A percentile compares a stretch with the other conserved stretches of the same genome.
These are phyloP conservation scores for Heliophila coronopifolia DNA, from an alignment of 441 rosid species.

Conservation along the genomic window DNA sequence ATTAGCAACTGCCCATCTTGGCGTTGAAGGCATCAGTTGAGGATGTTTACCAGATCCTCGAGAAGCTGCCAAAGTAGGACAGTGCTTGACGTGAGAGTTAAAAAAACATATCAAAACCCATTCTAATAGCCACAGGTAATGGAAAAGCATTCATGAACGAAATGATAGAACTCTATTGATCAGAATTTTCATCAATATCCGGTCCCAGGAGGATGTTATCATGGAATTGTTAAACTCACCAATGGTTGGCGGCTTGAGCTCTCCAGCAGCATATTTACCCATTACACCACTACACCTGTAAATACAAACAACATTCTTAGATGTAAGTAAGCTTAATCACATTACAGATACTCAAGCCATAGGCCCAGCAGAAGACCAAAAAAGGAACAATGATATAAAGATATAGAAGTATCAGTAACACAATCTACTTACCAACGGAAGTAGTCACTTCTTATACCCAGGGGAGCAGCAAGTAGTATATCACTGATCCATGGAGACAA, in stretches of 20 bases:
- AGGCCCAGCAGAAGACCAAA: background rate
- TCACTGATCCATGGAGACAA: slow-evolving; percentile 97
- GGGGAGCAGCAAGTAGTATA: slow-evolving; percentile 88
- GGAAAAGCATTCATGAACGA: background rate
- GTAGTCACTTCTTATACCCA: slow-evolving; percentile 92
- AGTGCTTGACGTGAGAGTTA: slow-evolving; percentile 15
- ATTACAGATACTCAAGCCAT: background rate
- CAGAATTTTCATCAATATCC: background rate
- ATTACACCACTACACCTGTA: slow-evolving; percentile 98
- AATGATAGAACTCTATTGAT: background rate
- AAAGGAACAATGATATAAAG: background rate
- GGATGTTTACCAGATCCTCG: slow-evolving; percentile 99
- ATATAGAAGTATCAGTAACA: slow-evolving; percentile 8
- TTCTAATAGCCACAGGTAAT: slow-evolving; percentile 11
- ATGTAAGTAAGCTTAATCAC: slow-evolving; percentile 5
- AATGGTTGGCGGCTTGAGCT: slow-evolving; percentile 91
- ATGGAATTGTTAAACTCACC: slow-evolving; percentile 41
- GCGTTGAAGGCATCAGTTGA: slow-evolving; percentile 93
- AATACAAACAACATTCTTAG: slow-evolving; percentile 17
- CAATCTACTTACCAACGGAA: slow-evolving; percentile 77
- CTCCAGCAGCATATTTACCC: slow-evolving; percentile 98
- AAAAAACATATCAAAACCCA: slow-evolving; percentile 10
- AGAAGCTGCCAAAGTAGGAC: slow-evolving; percentile 50
- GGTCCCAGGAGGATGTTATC: background rate
- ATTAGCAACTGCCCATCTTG: slow-evolving; percentile 99